These are phyloP conservation scores for Rhizoclosmatium sp. DNA, from an alignment of 192 early-diverging fungal species.

Conservation along the genomic window DNA sequence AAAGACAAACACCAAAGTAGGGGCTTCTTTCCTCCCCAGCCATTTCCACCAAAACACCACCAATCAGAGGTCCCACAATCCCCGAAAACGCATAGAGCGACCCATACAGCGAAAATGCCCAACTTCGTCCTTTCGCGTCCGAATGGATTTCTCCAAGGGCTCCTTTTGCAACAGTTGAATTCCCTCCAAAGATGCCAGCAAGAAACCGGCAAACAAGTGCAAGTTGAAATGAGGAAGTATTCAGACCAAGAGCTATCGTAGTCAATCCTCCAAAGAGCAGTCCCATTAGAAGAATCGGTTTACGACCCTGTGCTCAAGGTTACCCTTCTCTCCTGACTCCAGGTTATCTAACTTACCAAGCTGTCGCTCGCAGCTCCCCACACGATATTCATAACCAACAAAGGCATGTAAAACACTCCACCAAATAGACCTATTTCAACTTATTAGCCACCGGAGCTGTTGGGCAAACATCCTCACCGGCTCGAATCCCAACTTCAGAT, in stretches of 20 bases:
- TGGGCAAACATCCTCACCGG: neutral
- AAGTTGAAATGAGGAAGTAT: constrained; percentile 30
- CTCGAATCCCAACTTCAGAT: neutral
- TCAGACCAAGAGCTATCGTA: constrained; percentile 31
- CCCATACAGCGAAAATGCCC: constrained; percentile 58
- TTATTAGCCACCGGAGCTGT: neutral
- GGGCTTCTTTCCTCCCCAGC: neutral
- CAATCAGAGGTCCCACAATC: constrained; percentile 37
- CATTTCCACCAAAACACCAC: constrained; percentile 11
- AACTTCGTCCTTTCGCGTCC: constrained; percentile 41
- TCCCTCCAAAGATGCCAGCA: constrained; percentile 58
- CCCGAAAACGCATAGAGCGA: constrained; percentile 46
- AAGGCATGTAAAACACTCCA: constrained; percentile 56
- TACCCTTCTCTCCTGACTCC: neutral
- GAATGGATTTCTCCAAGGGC: constrained; percentile 50
- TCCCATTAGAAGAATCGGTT: constrained; percentile 29
- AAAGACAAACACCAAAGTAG: neutral
- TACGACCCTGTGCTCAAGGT: constrained; percentile 11
- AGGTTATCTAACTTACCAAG: neutral
- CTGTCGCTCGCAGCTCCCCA: constrained; percentile 57
- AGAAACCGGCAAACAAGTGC: constrained; percentile 46
- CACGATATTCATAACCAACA: constrained; percentile 57
- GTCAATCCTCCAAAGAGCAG: constrained; percentile 25
- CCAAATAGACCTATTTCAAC: constrained; percentile 45
- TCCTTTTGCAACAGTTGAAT: constrained; percentile 60